Conservation (phyloP, 2,329 filamentous ascomycete species). For the Amesomyces nigricolor region DNA sequence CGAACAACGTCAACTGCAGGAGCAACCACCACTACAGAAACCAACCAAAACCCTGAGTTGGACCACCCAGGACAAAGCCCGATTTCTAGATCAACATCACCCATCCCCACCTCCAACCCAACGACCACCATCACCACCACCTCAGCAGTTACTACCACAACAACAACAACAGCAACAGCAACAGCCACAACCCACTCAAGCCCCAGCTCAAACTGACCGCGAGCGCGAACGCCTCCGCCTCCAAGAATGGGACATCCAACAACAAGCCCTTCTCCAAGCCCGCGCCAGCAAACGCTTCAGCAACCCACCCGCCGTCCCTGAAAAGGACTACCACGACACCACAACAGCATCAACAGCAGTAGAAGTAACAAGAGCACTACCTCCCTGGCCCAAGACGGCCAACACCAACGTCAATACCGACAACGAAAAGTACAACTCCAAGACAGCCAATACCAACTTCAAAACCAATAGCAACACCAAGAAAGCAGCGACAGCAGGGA, state of each 20-base stretch:
- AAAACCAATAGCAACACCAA: too few relatives aligned
- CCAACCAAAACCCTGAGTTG: not conserved
- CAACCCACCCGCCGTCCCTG: constrained; percentile 17
- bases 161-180: too few relatives aligned
- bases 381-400: not conserved
- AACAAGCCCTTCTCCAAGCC: too few relatives aligned
- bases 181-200: too few relatives aligned
- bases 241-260: too few relatives aligned
- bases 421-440: not conserved
- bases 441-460: too few relatives aligned
- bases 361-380: too few relatives aligned
- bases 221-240: too few relatives aligned
- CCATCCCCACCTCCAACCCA: not conserved
- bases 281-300: not conserved
- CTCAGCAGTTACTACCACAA: too few relatives aligned
- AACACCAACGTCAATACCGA: not conserved
- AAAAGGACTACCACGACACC: constrained; percentile 18
- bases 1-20: not conserved
- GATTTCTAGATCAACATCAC: not conserved
- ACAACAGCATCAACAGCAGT: not conserved
- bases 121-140: not conserved
- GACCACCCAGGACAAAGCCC: not conserved
- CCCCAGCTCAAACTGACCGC: too few relatives aligned
- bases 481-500: too few relatives aligned
- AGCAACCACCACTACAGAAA: not conserved